Evolutionary conservation across 2,329 filamentous ascomycete genomes (phyloP).

Genomic region (Ophiostoma ulmi): DNA sequence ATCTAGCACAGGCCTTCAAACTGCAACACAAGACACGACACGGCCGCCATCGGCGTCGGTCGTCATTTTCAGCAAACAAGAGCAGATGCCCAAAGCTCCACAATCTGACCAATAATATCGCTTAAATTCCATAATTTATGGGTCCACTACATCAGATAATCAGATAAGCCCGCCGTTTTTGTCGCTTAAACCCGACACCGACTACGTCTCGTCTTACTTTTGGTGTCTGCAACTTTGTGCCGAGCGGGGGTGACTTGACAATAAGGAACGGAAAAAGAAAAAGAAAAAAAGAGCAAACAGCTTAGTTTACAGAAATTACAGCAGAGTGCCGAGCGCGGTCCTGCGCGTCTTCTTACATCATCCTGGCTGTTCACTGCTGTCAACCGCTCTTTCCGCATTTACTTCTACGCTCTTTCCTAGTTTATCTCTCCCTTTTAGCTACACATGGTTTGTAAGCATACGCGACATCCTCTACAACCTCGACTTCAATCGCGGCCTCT

Average conservation of each 20-base stretch:
- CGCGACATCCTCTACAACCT: not conserved
- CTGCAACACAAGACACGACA: not conserved
- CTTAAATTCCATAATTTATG: not conserved
- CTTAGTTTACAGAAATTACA: not conserved
- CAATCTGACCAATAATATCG: not conserved
- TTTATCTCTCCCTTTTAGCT: not conserved
- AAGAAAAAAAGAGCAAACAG: not conserved
- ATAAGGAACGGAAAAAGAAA: not conserved
- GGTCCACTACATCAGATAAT: not conserved
- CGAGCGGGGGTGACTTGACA: conserved; percentile 10
- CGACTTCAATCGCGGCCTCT: not conserved
- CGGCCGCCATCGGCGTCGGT: conserved; percentile 4
- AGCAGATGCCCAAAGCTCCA: not conserved
- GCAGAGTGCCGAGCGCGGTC: not conserved
- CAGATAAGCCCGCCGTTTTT: not conserved
- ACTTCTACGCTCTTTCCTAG: not conserved
- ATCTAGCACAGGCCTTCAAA: not conserved
- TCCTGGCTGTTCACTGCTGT: not conserved
- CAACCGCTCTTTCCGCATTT: not conserved
- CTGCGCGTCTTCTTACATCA: conserved; percentile 2
- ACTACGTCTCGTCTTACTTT: not conserved
- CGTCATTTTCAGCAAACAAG: not conserved
- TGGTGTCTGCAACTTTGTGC: not conserved
- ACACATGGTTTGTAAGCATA: not conserved
- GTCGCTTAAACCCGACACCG: not conserved